These are phyloP conservation scores for Capniomyces stellatus DNA, from an alignment of 371 early-diverging fungal genomes.

Conservation along the genomic window DNA sequence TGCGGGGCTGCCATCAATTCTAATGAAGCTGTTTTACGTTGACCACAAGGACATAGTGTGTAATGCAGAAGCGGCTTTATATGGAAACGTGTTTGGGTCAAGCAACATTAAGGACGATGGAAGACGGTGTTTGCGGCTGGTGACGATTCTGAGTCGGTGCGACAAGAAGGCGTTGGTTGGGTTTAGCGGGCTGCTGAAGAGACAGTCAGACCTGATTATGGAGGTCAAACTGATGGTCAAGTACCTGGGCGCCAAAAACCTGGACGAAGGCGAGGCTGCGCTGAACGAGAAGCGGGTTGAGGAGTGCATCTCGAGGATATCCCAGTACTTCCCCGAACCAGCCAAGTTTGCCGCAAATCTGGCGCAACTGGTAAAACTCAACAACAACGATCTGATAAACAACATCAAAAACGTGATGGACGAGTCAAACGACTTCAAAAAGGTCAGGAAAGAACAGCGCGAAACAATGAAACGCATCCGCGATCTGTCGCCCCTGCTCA, in stretches of 20 bases:
- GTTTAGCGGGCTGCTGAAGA: slow-evolving; percentile 5
- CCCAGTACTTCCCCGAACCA: slow-evolving; percentile 38
- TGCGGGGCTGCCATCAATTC: slow-evolving; percentile 61
- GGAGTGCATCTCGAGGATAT: slow-evolving; percentile 7
- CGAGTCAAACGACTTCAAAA: slow-evolving; percentile 32
- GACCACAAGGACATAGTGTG: slow-evolving; percentile 58
- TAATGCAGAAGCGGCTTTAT: slow-evolving; percentile 41
- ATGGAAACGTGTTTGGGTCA: slow-evolving; percentile 28
- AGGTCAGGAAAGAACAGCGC: slow-evolving; percentile 39
- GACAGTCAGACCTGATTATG: slow-evolving; percentile 1
- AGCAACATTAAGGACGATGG: slow-evolving; percentile 23
- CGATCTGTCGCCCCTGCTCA: slow-evolving; percentile 29
- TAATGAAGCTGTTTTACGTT: slow-evolving; percentile 59
- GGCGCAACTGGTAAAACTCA: slow-evolving; percentile 31
- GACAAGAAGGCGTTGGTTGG: not conserved
- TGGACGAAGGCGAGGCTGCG: not conserved
- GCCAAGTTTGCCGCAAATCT: slow-evolving; percentile 27
- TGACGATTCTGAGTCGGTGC: slow-evolving; percentile 10
- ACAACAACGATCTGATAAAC: slow-evolving; percentile 31
- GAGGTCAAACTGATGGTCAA: not conserved
- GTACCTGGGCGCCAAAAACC: not conserved
- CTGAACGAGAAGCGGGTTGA: slow-evolving; percentile 5
- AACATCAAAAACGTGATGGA: slow-evolving; percentile 33
- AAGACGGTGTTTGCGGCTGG: slow-evolving; percentile 11
- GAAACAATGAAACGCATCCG: slow-evolving; percentile 44